Evolutionary conservation across 2,329 filamentous ascomycete species (phyloP).

Genomic region (Raffaelea arxii): DNA sequence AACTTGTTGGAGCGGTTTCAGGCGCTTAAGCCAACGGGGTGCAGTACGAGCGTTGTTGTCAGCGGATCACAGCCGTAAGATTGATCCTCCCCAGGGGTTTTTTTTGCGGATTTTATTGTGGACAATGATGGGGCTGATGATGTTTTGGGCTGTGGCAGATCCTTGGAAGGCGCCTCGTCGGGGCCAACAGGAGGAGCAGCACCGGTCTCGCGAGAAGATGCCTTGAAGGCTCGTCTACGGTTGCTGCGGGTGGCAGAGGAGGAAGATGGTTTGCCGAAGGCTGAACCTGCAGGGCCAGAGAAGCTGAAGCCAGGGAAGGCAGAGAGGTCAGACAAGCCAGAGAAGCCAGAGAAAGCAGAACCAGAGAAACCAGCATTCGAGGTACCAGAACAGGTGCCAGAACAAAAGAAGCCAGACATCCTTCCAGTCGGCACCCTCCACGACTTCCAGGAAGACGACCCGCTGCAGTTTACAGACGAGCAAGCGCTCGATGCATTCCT

Average conservation of each 20-base stretch:
- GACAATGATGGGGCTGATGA: background rate
- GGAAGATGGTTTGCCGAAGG: background rate
- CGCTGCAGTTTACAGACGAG: slow-evolving; percentile 38
- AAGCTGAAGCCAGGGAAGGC: background rate
- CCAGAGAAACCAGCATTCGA: background rate
- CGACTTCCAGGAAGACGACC: slow-evolving; percentile 9
- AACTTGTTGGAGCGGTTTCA: slow-evolving; percentile 44
- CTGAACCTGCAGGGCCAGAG: background rate
- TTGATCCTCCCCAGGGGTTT: too few species aligned
- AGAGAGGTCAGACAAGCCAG: background rate
- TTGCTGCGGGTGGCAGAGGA: slow-evolving; percentile 28
- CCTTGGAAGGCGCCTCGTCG: too few species aligned
- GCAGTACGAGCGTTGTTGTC: background rate
- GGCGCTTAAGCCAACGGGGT: slow-evolving; percentile 35
- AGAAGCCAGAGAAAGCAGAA: background rate
- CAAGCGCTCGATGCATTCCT: slow-evolving; percentile 40
- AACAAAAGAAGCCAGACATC: background rate
- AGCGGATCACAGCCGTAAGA: too few species aligned
- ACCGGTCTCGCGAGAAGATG: slow-evolving; percentile 37
- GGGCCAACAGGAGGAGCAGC: background rate
- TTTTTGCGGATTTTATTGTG: background rate
- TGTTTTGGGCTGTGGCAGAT: background rate
- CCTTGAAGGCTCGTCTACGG: slow-evolving; percentile 40
- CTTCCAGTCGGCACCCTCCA: background rate
- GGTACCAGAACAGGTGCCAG: background rate